These are phyloP conservation scores for Lojkania enalia DNA, from an alignment of 2,329 filamentous ascomycete species.

Conservation along the genomic window DNA sequence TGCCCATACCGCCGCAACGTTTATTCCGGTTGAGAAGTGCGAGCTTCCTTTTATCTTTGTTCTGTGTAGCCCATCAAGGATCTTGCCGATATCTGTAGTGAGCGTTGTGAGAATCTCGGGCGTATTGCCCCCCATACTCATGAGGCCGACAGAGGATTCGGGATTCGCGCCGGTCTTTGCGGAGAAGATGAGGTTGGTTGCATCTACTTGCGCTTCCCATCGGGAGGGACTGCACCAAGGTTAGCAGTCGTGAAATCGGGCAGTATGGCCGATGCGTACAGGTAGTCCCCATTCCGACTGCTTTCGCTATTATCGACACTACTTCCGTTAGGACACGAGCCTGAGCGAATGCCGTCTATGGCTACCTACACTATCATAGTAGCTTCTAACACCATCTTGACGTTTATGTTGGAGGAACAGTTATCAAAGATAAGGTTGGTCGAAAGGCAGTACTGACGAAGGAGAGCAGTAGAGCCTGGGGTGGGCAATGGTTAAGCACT, in stretches of 20 bases:
- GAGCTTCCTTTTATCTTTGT: constrained; percentile 84
- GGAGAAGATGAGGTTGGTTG: constrained; percentile 92
- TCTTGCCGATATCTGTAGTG: constrained; percentile 94
- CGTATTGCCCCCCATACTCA: constrained; percentile 99
- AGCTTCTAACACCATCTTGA: constrained; percentile 96
- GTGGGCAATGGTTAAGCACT: too few relatives aligned
- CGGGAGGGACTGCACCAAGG: constrained; percentile 75
- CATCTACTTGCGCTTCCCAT: constrained; percentile 95
- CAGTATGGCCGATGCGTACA: constrained; percentile 47
- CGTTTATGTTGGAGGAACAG: too few relatives aligned
- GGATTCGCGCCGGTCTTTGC: constrained; percentile 94
- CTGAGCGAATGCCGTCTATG: constrained; percentile 4
- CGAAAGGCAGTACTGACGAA: too few relatives aligned
- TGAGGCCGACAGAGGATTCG: constrained; percentile 94
- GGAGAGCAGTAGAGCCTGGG: too few relatives aligned
- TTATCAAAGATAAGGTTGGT: too few relatives aligned
- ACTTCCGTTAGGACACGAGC: constrained; percentile 26
- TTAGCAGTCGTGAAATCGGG: constrained; percentile 13
- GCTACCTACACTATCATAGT: constrained; percentile 82
- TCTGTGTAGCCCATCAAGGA: constrained; percentile 82
- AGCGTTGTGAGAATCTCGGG: constrained; percentile 96
- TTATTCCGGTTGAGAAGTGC: constrained; percentile 90
- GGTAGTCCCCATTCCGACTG: constrained; percentile 92
- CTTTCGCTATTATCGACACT: constrained; percentile 98
- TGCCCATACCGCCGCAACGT: constrained; percentile 81